A percentile compares a stretch with the other conserved stretches of the same genome.
phyloP scores from a whole-genome alignment of 371 early-diverging fungal species.

The Mortierella sp. region DNA sequence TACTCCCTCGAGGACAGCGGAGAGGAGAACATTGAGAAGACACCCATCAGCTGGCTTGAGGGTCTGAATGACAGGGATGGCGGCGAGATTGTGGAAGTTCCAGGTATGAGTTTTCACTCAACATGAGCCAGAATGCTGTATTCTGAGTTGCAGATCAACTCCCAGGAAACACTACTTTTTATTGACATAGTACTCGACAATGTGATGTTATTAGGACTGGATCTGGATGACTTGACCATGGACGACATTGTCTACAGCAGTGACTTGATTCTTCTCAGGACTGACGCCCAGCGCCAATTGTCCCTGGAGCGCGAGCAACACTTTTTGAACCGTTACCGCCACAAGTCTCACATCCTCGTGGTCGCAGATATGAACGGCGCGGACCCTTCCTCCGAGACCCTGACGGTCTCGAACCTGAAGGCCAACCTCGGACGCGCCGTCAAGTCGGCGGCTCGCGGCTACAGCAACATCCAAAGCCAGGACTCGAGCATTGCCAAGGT shows the following conservation, averaged over 20 bases:
- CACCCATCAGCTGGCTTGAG: constrained; percentile 54
- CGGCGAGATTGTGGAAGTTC: constrained; percentile 50
- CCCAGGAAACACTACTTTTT: too few species aligned
- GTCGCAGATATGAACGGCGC: constrained; percentile 44
- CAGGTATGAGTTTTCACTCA: constrained; percentile 25
- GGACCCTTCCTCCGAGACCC: constrained; percentile 22
- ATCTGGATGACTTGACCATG: constrained; percentile 53
- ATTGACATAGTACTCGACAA: too few species aligned
- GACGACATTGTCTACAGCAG: constrained; percentile 57
- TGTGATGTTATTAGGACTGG: constrained; percentile 26
- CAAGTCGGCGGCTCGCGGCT: constrained; percentile 36
- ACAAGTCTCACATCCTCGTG: constrained; percentile 48
- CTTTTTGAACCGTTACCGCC: constrained; percentile 53
- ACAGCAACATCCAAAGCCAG: constrained; percentile 36
- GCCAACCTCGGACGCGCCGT: constrained; percentile 48
- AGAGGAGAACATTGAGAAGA: constrained; percentile 37
- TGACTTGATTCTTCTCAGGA: constrained; percentile 46
- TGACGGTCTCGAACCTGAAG: constrained; percentile 41
- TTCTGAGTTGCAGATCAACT: too few species aligned
- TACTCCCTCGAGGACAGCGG: constrained; percentile 38
- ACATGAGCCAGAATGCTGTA: too few species aligned
- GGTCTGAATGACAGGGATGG: constrained; percentile 37
- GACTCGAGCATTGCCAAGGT: constrained; percentile 32
- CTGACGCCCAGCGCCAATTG: constrained; percentile 51
- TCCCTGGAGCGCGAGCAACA: constrained; percentile 51